Percentiles rank a stretch among this genome's conserved stretches.
These are phyloP conservation scores for Lithospermum erythrorhizon DNA, from an alignment of 257 asterid genomes.

Conservation along the genomic window DNA sequence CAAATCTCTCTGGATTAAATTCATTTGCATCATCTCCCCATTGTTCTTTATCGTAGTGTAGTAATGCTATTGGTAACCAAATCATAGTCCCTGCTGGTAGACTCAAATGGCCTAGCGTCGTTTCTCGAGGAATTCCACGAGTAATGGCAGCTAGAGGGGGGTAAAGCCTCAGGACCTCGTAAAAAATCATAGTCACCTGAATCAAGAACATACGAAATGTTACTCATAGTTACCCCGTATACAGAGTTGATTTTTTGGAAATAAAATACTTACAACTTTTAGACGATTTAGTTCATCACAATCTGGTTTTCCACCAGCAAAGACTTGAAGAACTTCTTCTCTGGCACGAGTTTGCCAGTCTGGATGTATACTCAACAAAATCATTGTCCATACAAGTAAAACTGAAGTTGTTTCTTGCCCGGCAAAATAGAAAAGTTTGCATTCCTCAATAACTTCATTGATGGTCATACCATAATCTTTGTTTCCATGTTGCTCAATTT, in stretches of 20 bases:
- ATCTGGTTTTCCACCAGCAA: conserved; percentile 16
- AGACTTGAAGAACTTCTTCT: conserved; percentile 26
- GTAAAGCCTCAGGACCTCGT: conserved; percentile 22
- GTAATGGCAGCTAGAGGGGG: conserved; percentile 12
- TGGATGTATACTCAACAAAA: conserved; percentile 18
- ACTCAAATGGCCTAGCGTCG: conserved; percentile 8
- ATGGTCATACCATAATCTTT: conserved; percentile 12
- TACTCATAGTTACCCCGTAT: no score
- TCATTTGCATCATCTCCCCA: conserved; percentile 30
- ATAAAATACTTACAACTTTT: conserved; percentile 25
- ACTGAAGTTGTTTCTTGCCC: conserved; percentile 36
- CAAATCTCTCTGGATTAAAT: conserved; percentile 28
- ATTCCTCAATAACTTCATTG: conserved; percentile 24
- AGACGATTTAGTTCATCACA: conserved; percentile 24
- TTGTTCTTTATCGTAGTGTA: conserved; percentile 18
- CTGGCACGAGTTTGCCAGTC: conserved; percentile 41
- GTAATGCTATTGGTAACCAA: conserved; percentile 11
- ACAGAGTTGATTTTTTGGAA: no score
- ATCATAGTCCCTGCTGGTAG: conserved; percentile 17
- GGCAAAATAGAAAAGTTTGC: conserved; percentile 40
- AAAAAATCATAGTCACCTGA: conserved; percentile 28
- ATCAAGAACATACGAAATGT: no score
- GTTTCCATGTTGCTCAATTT: conserved; percentile 9
- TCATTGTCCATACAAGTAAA: conserved; percentile 32
- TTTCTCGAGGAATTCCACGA: conserved; percentile 14